Conservation (phyloP, 768 basidiomycete genomes). For the Hemileccinum impolitum region DNA sequence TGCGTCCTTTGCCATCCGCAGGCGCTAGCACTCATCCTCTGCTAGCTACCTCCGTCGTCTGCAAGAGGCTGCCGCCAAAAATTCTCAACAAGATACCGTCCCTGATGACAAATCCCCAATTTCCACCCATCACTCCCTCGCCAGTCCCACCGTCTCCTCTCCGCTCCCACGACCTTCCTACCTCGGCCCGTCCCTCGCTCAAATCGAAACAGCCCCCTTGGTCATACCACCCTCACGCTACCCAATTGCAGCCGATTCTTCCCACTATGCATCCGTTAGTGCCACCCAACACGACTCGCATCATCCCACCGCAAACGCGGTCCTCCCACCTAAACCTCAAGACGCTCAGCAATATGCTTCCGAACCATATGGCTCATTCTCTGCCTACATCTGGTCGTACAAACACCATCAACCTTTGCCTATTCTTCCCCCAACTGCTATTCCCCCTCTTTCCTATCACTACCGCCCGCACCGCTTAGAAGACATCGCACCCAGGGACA, state of each 20-base stretch:
- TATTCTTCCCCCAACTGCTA: conserved; percentile 39
- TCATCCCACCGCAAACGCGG: conserved; percentile 32
- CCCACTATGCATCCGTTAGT: conserved; percentile 47
- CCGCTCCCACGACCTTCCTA: conserved; percentile 38
- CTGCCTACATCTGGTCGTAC: conserved; percentile 68
- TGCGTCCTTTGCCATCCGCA: conserved; percentile 35
- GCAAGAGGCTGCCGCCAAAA: conserved; percentile 61
- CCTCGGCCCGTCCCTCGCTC: conserved; percentile 48
- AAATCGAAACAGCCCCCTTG: conserved; percentile 38
- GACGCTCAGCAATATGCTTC: conserved; percentile 40
- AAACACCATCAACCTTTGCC: conserved; percentile 55
- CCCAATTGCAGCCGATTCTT: conserved; percentile 67
- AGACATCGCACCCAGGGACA: conserved; percentile 77
- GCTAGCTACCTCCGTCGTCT: conserved; percentile 72
- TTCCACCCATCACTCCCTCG: conserved; percentile 34
- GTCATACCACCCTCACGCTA: conserved; percentile 62
- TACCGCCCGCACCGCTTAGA: conserved; percentile 76
- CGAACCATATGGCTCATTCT: conserved; percentile 62
- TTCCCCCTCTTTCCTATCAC: conserved; percentile 66
- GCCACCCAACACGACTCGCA: conserved; percentile 33
- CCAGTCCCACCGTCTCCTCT: conserved; percentile 52
- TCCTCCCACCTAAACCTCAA: conserved; percentile 40
- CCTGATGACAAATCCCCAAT: conserved; percentile 45
- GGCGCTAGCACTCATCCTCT: not conserved
- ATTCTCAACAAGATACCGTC: conserved; percentile 28